Evolutionary conservation across 2,329 filamentous ascomycete species (phyloP).

Genomic region (Pestalotiopsis fici): DNA sequence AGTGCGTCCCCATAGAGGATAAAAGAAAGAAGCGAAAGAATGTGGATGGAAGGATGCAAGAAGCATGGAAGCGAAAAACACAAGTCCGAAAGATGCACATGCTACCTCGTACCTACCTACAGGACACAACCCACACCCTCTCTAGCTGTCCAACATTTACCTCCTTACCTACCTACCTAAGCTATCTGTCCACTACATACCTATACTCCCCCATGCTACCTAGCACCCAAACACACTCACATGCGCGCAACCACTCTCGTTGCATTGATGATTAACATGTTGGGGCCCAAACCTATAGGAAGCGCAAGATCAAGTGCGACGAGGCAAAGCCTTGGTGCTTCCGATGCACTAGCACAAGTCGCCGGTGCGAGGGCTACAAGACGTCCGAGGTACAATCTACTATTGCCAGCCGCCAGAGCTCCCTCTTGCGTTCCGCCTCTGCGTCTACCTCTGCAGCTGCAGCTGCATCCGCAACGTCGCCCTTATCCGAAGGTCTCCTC

Average conservation of each 20-base stretch:
- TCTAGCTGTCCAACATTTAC: too few relatives aligned
- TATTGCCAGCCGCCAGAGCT: slow-evolving; percentile 10
- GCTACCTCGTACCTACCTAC: neutral
- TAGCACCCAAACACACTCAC: neutral
- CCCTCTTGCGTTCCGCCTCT: neutral
- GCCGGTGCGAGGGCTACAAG: slow-evolving; percentile 32
- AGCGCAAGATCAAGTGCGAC: slow-evolving; percentile 5
- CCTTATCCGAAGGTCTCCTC: neutral
- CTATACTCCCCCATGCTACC: neutral
- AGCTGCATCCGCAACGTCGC: slow-evolving; percentile 16
- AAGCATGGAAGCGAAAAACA: neutral
- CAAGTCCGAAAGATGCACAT: neutral
- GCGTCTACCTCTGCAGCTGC: slow-evolving; percentile 36
- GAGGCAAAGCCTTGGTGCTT: neutral
- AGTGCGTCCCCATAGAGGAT: neutral
- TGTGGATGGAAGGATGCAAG: neutral
- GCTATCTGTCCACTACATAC: neutral
- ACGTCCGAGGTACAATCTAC: neutral
- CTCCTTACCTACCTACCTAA: too few relatives aligned
- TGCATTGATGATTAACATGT: neutral
- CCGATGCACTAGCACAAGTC: slow-evolving; percentile 26
- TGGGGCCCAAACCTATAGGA: neutral
- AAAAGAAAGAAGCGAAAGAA: neutral
- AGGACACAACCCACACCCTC: too few relatives aligned
- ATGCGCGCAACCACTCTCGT: neutral